Evolutionary conservation across 371 early-diverging fungal genomes (phyloP).

Genomic region (Apophysomyces variabilis): DNA sequence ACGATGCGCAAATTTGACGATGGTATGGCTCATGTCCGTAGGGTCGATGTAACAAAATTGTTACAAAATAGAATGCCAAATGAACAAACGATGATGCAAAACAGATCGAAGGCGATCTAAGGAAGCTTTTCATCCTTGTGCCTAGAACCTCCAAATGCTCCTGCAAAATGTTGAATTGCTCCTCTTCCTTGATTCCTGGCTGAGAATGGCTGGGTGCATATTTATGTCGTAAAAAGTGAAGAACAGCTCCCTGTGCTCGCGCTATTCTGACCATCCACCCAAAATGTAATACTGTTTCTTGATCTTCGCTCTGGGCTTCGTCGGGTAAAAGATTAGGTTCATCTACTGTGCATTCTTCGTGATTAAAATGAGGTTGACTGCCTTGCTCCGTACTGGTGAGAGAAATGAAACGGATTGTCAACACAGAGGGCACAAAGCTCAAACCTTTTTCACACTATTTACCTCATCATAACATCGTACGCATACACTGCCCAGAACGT

Average conservation of each 20-base stretch:
- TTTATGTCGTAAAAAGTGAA: constrained; percentile 20
- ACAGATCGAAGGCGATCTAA: constrained; percentile 16
- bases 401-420: not conserved
- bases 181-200: constrained; percentile 9
- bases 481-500: constrained; percentile 38
- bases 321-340: constrained; percentile 23
- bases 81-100: constrained; percentile 31
- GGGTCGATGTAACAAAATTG: constrained; percentile 26
- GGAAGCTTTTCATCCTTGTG: not conserved
- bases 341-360: constrained; percentile 14
- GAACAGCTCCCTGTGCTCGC: constrained; percentile 22
- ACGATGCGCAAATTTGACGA: constrained; percentile 27
- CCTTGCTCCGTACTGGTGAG: constrained; percentile 30
- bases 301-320: constrained; percentile 24
- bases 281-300: constrained; percentile 26
- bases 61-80: constrained; percentile 25
- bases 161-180: not conserved
- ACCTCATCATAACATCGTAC: constrained; percentile 44
- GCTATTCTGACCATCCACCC: constrained; percentile 22
- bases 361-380: constrained; percentile 20
- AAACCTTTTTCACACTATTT: not conserved
- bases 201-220: not conserved
- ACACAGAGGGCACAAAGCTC: not conserved
- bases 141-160: not conserved
- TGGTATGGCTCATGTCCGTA: constrained; percentile 6